phyloP scores from a whole-genome alignment of 106 monocot genomes.

The Acorus calamus region DNA sequence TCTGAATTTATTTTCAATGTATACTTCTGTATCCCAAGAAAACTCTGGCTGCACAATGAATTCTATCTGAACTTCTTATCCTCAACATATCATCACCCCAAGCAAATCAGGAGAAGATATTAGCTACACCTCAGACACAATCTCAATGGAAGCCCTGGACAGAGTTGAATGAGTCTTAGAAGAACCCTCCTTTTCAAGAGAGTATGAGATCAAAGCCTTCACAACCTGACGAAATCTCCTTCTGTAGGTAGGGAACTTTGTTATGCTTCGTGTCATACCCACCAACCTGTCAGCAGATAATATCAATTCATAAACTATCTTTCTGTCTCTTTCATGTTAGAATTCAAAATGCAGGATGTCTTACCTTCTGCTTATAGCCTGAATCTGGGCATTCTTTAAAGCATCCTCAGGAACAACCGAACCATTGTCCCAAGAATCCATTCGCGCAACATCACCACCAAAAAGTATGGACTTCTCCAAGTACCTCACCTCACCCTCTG shows the following conservation, averaged over 20 bases:
- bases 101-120: no score
- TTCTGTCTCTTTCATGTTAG: no score
- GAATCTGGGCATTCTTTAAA: constrained; percentile 64
- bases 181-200: constrained; percentile 23
- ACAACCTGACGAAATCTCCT: constrained; percentile 64
- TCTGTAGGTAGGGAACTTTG: constrained; percentile 88
- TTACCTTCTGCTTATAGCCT: constrained; percentile 89
- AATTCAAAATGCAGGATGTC: neutral
- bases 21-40: no score
- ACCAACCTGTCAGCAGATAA: constrained; percentile 40
- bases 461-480: constrained; percentile 73
- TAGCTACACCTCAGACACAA: constrained; percentile 30
- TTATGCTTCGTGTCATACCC: constrained; percentile 66
- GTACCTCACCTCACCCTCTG: constrained; percentile 58
- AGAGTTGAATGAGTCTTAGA: constrained; percentile 1
- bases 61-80: no score
- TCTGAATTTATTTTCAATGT: no score
- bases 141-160: constrained; percentile 27
- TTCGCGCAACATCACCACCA: constrained; percentile 23
- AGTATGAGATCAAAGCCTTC: constrained; percentile 40
- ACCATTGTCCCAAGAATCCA: constrained; percentile 49
- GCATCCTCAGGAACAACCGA: constrained; percentile 40
- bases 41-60: no score
- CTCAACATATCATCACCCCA: no score
- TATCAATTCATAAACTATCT: neutral